These are phyloP conservation scores for Saturnispora bothae DNA, from an alignment of 805 yeast species.

Conservation along the genomic window DNA sequence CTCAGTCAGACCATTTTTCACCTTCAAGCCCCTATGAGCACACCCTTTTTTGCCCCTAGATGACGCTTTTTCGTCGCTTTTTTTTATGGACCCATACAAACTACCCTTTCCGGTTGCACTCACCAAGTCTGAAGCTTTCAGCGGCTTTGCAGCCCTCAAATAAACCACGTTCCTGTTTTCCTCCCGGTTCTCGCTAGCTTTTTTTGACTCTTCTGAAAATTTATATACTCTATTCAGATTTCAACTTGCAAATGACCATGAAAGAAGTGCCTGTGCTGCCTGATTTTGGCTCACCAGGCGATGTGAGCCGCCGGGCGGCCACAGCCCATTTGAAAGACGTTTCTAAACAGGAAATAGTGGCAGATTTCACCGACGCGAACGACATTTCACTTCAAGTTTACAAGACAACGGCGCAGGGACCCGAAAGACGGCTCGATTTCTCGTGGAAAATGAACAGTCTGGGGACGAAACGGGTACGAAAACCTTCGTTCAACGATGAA, in stretches of 20 bases:
- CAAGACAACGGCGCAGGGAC: constrained; percentile 28
- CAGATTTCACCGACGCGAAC: constrained; percentile 19
- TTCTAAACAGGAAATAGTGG: constrained; percentile 18
- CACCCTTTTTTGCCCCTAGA: too few species aligned
- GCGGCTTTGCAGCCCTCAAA: background rate
- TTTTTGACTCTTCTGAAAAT: background rate
- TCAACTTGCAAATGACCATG: background rate
- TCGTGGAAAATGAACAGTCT: constrained; percentile 28
- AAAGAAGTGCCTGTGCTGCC: background rate
- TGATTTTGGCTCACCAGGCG: background rate
- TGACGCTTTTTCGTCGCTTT: too few species aligned
- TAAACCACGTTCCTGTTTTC: background rate
- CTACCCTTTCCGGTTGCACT: too few species aligned
- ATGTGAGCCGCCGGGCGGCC: constrained; percentile 10
- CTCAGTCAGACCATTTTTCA: too few species aligned
- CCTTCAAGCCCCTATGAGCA: too few species aligned
- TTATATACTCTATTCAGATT: background rate
- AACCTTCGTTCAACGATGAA: constrained; percentile 8
- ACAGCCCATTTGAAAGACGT: background rate
- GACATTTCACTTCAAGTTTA: constrained; percentile 26
- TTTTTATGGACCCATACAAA: too few species aligned
- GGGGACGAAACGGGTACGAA: constrained; percentile 15
- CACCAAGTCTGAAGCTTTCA: too few species aligned
- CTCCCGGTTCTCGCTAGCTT: background rate
- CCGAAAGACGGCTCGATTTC: constrained; percentile 23